These are phyloP conservation scores for Monosporascus ibericus DNA, from an alignment of 2,329 filamentous ascomycete species.

Conservation along the genomic window DNA sequence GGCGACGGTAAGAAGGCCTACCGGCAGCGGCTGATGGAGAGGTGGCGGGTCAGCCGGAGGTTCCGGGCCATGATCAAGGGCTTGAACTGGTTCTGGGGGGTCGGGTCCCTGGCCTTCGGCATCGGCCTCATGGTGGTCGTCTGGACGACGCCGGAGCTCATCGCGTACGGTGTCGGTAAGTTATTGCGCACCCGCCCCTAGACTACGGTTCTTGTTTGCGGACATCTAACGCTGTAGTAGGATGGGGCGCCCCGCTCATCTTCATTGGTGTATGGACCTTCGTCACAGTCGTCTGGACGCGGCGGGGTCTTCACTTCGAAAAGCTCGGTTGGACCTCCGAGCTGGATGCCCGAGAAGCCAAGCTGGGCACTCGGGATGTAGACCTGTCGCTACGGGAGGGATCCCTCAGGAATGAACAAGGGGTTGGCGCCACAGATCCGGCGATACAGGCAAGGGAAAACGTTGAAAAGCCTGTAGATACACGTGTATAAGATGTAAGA, in stretches of 20 bases:
- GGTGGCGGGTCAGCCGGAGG: slow-evolving; percentile 47
- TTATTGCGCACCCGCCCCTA: not conserved
- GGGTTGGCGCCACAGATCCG: not conserved
- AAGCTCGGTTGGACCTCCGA: slow-evolving; percentile 17
- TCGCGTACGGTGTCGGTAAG: slow-evolving; percentile 39
- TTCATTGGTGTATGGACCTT: slow-evolving; percentile 21
- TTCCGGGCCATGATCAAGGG: slow-evolving; percentile 48
- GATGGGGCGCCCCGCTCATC: slow-evolving; percentile 21
- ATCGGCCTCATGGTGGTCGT: slow-evolving; percentile 40
- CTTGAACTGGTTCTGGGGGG: slow-evolving; percentile 52
- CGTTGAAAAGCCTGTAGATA: too few species aligned
- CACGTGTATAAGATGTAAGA: too few species aligned
- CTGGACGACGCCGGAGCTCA: slow-evolving; percentile 39
- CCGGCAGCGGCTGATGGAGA: slow-evolving; percentile 40
- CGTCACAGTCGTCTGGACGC: slow-evolving; percentile 21
- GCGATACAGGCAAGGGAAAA: not conserved
- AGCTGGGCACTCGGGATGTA: not conserved
- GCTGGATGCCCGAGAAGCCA: slow-evolving; percentile 3
- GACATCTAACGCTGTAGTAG: slow-evolving; percentile 2
- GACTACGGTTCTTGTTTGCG: too few species aligned
- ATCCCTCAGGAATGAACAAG: not conserved
- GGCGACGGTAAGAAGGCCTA: slow-evolving; percentile 52
- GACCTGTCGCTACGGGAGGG: not conserved
- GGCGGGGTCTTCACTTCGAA: slow-evolving; percentile 13
- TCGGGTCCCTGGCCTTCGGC: slow-evolving; percentile 41